phyloP scores from a whole-genome alignment of 176 grass and related monocot genomes.

The Oryza coarctata region DNA sequence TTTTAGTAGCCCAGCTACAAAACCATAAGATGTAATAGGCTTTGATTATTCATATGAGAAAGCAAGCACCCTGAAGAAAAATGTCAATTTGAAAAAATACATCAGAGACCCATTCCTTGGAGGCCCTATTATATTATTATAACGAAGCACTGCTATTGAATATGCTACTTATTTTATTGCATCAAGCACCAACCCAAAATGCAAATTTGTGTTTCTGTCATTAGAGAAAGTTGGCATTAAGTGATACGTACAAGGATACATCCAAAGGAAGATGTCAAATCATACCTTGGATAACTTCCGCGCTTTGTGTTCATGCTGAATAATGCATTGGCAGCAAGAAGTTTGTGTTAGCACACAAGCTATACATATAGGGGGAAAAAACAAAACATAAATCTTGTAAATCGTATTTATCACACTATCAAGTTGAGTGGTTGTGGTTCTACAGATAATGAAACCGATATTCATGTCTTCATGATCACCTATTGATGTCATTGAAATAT shows the following conservation, averaged over 20 bases:
- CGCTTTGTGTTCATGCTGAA: conserved; percentile 54
- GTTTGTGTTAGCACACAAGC: conserved; percentile 19
- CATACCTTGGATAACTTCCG: conserved; percentile 84
- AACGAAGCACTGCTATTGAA: neutral
- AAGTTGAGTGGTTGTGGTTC: too few relatives aligned
- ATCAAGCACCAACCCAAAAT: neutral
- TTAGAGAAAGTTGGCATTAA: neutral
- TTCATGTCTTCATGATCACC: neutral
- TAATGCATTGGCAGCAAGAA: conserved; percentile 38
- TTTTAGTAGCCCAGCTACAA: neutral
- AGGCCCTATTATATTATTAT: neutral
- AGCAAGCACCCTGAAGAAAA: neutral
- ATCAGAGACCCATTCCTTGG: neutral
- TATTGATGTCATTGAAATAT: neutral
- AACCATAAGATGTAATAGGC: neutral
- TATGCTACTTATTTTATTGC: neutral
- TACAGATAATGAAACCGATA: neutral
- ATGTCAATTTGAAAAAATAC: neutral
- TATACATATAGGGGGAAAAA: neutral
- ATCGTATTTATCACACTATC: neutral
- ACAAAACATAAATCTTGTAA: neutral
- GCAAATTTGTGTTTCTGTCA: neutral
- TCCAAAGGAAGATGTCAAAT: conserved; percentile 1
- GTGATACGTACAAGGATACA: neutral
- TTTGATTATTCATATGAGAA: neutral